Percentiles rank a stretch among this genome's conserved stretches.
Evolutionary conservation across 345 rosid species (phyloP).

Genomic region (Linum lewisii): DNA sequence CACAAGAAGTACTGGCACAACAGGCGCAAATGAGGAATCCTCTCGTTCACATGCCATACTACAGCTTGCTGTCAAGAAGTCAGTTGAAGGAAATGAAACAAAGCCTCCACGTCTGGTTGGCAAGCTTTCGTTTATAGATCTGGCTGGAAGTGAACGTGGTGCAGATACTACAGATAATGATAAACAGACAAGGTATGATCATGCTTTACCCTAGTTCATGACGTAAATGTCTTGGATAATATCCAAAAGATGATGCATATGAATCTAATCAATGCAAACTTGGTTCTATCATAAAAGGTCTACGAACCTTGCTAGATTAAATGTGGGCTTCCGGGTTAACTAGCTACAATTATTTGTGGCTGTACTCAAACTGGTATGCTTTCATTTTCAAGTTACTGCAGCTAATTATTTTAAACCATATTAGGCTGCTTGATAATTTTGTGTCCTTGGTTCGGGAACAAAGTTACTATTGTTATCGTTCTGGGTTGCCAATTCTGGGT

Average conservation of each 20-base stretch:
- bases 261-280: background rate
- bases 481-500: no score
- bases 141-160: conserved; percentile 99
- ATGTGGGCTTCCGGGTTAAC: no score
- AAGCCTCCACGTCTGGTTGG: conserved; percentile 91
- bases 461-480: no score
- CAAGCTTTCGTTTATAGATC: conserved; percentile 94
- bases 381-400: no score
- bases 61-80: conserved; percentile 87
- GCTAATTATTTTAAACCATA: no score
- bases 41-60: conserved; percentile 98
- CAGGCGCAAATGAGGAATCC: conserved; percentile 99
- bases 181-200: conserved; percentile 77
- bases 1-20: conserved; percentile 91
- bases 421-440: background rate
- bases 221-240: background rate
- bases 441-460: background rate
- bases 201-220: background rate
- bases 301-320: no score
- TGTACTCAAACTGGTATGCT: no score
- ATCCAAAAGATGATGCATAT: background rate
- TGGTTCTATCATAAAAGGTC: background rate
- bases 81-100: conserved; percentile 67
- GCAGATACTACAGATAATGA: conserved; percentile 99
- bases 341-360: no score